Percentiles rank a stretch among this genome's conserved stretches.
Evolutionary conservation across 108 stramenopile genomes (phyloP).

Genomic region (Stephanodiscus triporus): DNA sequence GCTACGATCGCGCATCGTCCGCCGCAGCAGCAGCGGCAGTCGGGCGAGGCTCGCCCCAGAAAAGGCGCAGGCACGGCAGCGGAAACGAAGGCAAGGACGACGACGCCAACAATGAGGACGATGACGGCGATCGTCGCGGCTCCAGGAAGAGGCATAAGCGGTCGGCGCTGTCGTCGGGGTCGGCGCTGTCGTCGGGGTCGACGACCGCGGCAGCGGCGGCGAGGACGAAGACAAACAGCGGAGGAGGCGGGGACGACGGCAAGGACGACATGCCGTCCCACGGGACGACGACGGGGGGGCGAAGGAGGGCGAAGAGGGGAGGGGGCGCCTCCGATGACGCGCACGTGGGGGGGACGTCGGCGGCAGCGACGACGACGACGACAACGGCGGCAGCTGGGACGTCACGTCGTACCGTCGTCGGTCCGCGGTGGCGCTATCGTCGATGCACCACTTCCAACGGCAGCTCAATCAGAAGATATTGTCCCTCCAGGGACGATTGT

Average conservation of each 20-base stretch:
- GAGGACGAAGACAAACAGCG: not conserved
- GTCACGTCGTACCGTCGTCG: too few relatives aligned
- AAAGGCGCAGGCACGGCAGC: not conserved
- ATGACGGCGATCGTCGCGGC: too few relatives aligned
- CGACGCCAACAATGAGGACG: not conserved
- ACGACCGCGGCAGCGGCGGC: not conserved
- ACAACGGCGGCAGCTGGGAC: not conserved
- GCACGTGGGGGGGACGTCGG: not conserved
- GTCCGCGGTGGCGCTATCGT: too few relatives aligned
- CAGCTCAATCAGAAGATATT: slow-evolving; percentile 26
- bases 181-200: not conserved
- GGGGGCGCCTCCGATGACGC: not conserved
- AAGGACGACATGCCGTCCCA: not conserved
- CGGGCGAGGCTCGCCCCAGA: slow-evolving; percentile 12
- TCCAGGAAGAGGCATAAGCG: not conserved
- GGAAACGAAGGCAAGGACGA: too few relatives aligned
- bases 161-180: not conserved
- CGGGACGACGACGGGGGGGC: not conserved
- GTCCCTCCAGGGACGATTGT: slow-evolving; percentile 9
- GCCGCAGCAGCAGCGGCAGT: too few relatives aligned
- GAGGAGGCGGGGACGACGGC: slow-evolving; percentile 6
- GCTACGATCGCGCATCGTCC: too few relatives aligned
- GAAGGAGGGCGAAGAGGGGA: not conserved
- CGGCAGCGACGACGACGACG: slow-evolving; percentile 14
- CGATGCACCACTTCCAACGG: slow-evolving; percentile 29